Conservation (phyloP, 75 land plant species). For the Selaginella tamariscina region DNA sequence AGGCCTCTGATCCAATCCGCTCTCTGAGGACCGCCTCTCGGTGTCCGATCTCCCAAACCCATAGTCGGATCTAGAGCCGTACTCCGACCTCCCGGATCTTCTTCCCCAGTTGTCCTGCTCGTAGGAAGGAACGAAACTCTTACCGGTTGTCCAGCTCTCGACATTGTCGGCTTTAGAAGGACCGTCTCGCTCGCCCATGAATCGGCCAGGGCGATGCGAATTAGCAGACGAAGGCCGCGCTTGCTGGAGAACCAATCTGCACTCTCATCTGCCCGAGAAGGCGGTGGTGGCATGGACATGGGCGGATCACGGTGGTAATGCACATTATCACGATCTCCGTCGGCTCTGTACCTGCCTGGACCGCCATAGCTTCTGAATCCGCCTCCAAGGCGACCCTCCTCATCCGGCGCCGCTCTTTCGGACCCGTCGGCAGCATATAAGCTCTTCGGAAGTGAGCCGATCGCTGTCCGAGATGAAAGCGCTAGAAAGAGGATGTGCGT, state of each 20-base stretch:
- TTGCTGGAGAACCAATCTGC: slow-evolving; percentile 1
- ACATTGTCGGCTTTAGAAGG: background rate
- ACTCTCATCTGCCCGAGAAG: background rate
- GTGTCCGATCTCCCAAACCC: background rate
- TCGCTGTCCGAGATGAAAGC: background rate
- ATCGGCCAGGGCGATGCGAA: too few species aligned
- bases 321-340: background rate
- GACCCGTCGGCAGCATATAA: background rate
- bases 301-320: background rate
- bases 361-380: slow-evolving; percentile 5
- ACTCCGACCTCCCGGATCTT: background rate
- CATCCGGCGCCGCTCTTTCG: background rate
- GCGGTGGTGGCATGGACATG: background rate
- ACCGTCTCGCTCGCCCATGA: background rate
- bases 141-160: background rate
- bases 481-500: background rate
- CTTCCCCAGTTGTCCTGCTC: too few species aligned
- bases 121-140: background rate
- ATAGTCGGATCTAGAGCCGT: background rate
- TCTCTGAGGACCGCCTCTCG: background rate
- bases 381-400: background rate
- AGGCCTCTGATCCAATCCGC: background rate
- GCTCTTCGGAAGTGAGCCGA: slow-evolving; percentile 2
- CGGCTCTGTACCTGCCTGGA: too few species aligned
- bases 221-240: background rate